These are phyloP conservation scores for Elasticomyces elasticus DNA, from an alignment of 495 filamentous ascomycete genomes.

Conservation along the genomic window DNA sequence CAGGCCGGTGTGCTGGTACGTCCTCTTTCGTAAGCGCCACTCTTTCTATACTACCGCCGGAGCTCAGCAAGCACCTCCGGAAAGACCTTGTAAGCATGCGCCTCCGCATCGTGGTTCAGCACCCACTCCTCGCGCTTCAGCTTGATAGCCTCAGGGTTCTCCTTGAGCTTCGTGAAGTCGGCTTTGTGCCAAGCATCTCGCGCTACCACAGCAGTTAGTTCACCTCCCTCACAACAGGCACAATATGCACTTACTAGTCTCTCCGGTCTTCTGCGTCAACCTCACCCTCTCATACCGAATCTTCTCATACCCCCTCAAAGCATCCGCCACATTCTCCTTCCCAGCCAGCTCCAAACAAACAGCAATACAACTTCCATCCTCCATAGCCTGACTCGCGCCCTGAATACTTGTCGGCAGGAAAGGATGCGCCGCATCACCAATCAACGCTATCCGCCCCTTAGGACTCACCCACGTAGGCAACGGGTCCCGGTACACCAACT, in stretches of 20 bases:
- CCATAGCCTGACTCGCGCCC: conserved; percentile 32
- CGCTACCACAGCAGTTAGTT: conserved; percentile 3
- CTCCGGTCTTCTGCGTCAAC: conserved; percentile 28
- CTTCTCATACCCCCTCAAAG: conserved; percentile 25
- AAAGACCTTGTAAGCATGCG: conserved; percentile 24
- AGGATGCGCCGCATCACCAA: conserved; percentile 33
- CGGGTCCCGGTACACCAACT: conserved; percentile 31
- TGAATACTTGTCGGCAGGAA: conserved; percentile 32
- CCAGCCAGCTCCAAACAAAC: conserved; percentile 27
- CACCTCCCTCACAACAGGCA: neutral
- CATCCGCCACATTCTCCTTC: conserved; percentile 16
- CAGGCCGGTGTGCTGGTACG: no score
- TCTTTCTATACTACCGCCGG: neutral
- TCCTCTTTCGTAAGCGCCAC: neutral
- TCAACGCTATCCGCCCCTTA: conserved; percentile 25
- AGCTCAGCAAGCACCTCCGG: conserved; percentile 8
- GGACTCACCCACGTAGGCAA: conserved; percentile 30
- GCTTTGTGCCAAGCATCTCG: conserved; percentile 31
- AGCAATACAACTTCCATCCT: conserved; percentile 30
- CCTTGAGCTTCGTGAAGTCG: conserved; percentile 29
- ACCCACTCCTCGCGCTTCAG: conserved; percentile 29
- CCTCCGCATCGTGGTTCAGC: conserved; percentile 30
- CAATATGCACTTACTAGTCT: conserved; percentile 18
- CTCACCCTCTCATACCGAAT: conserved; percentile 30
- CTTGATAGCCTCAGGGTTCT: conserved; percentile 28